Evolutionary conservation across 2,329 filamentous ascomycete species (phyloP), one percentile per base, ranked within the genome.

Genomic region (Aureobasidium sp.): DNA sequence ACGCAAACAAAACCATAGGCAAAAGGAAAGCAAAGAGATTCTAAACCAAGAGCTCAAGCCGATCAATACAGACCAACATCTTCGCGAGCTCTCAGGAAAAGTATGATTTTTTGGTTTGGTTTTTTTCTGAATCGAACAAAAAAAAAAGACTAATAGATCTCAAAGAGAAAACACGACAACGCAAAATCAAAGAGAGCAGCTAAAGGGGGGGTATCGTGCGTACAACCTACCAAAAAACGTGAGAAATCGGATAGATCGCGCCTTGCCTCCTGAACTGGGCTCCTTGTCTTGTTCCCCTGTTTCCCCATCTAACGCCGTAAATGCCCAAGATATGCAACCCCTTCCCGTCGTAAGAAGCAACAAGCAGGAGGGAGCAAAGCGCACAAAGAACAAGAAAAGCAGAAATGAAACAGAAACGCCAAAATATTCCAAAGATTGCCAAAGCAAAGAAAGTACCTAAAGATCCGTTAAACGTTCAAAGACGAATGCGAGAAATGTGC

Each of bases 41-140:
- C 25, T 58, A 30, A 11, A 16, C 44, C 55, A 59, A 32, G 55
- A 41, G 55, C 55, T 49, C 55, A 48, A 9, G n/a, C 55, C 25
- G 44, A 59, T 45, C 55, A 47, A 29, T 42, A 34, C n/a, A n/a
- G 47, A 39, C 21, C 57, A 50, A 10, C 41, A 16, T 37, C 47
- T 25, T 36, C 27, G 37, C n/a, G 47, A 42, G 37, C 47, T 6
- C 57, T 16, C 15, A 37, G 21, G 16, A 60, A 34, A 52, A 60
- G 57, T 60, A 60, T 60, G 57, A 60, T 60, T 60, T 60, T 60
- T 16, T 60, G 45, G 10, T 36, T 39, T 21, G 21, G 21, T 21
- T 21, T 58, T 59, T 60, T 60, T 49, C 42, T 58, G 41, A 59
- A 48, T 1, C 21, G 21, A 44, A 3, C 44, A 34, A 25, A 11